Conservation (phyloP, 2,329 filamentous ascomycete genomes). For the Fusarium dlaminii region DNA sequence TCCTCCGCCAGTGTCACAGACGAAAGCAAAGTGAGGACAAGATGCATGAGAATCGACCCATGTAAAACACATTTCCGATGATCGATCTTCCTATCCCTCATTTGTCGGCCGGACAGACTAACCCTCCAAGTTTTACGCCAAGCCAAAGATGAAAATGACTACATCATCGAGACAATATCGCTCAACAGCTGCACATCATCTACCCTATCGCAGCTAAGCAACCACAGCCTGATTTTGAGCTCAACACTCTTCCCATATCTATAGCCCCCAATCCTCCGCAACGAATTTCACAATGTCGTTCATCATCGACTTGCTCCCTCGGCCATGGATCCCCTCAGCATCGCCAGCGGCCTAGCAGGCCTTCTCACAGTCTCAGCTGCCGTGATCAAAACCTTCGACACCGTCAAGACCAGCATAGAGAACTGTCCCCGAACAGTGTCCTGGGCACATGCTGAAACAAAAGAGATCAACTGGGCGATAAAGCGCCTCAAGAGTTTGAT, state of each 20-base stretch:
- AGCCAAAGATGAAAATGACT: neutral
- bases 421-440: conserved; percentile 5
- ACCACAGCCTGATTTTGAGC: conserved; percentile 17
- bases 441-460: conserved; percentile 17
- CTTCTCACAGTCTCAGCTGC: conserved; percentile 10
- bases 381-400: conserved; percentile 9
- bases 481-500: conserved; percentile 5
- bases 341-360: conserved; percentile 17
- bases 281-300: neutral
- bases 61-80: neutral
- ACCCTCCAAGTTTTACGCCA: neutral
- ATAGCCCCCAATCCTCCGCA: neutral
- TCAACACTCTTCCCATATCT: neutral
- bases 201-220: neutral
- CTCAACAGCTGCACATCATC: neutral
- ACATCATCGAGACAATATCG: conserved; percentile 16
- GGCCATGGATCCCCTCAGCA: conserved; percentile 13
- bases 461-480: conserved; percentile 18
- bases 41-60: neutral
- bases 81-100: neutral
- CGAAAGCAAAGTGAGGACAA: neutral
- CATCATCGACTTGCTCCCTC: neutral
- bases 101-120: neutral
- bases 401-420: neutral
- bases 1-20: neutral